These are phyloP conservation scores for Globisporangium carolinianum DNA, from an alignment of 352 stramenopile genomes.

Conservation along the genomic window DNA sequence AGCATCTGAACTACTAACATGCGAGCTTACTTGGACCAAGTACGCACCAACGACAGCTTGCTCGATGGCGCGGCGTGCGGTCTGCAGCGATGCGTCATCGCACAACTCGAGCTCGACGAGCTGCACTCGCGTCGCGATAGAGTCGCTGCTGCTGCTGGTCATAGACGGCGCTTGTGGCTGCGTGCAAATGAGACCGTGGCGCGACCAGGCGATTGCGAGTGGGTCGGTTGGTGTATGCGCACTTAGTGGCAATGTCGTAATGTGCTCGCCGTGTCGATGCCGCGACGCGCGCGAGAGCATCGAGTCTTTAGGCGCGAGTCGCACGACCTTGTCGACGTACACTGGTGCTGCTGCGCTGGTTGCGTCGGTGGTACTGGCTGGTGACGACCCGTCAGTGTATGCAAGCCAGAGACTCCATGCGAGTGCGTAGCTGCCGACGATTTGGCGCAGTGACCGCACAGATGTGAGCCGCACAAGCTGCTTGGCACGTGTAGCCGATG, in stretches of 20 bases:
- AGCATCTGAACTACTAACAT: too few species aligned
- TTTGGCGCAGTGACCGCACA: constrained; percentile 39
- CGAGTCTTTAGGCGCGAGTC: constrained; percentile 34
- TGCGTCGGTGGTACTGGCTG: background rate
- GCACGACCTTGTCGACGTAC: constrained; percentile 34
- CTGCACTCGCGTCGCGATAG: background rate
- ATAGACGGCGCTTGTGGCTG: background rate
- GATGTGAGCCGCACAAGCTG: constrained; percentile 40
- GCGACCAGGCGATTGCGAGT: constrained; percentile 9
- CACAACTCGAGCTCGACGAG: constrained; percentile 37
- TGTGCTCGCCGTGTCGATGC: constrained; percentile 37
- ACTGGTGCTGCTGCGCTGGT: background rate
- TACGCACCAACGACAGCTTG: constrained; percentile 6
- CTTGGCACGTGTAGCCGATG: constrained; percentile 16
- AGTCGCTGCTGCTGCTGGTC: constrained; percentile 9
- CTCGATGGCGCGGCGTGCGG: constrained; percentile 5
- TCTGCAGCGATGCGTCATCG: constrained; percentile 7
- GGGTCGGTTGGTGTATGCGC: background rate
- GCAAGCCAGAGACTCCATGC: constrained; percentile 42
- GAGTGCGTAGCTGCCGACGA: constrained; percentile 55
- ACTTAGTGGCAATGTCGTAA: constrained; percentile 16
- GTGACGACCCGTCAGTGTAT: background rate
- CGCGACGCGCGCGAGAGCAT: constrained; percentile 33
- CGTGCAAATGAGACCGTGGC: background rate
- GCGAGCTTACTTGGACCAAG: too few species aligned